Base-by-base conservation (phyloP, 345 rosid genomes). In the Brassica nigra region DNA sequence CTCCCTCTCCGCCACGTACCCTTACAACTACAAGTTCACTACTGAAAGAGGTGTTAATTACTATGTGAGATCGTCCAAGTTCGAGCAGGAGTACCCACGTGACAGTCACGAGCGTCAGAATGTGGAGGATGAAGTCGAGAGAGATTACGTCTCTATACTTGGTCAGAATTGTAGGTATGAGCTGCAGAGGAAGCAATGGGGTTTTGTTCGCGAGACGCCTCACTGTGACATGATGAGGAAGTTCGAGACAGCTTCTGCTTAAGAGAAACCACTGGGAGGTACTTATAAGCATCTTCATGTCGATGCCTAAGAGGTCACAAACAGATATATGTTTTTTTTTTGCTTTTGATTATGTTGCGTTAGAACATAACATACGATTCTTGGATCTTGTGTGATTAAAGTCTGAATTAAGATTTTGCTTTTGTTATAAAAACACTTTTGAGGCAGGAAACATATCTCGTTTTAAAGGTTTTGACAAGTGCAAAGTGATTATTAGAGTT, bases 161-260 rank as follows among this genome's bases (percentile, higher is more conserved):
- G 30, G 90, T 0, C 97, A 95, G 84, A 89, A 93, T 76, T 95
- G 99, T 82, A 81, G 98, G 85, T 77, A 75, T 44, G 99, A 95
- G 85, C 15, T 91, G 85, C 97, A 90, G 86, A 84, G 98, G 78
- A 79, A 86, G 76, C 98, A 89, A 75, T 92, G 97, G 99, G 99
- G 98, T 1, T 91, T 91, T 70, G 73, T 95, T 20, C 85, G 85
- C 10, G 98, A 92, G 85, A 92, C 91, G 10, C 98, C 99, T 42
- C 93, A 91, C 65, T 92, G 95, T 59, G 93, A 91, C 7, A 76
- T 87, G 96, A 76, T 88, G 87, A 65, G 78, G 79, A 84, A 79
- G 76, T 95, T 88, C 66, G 87, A 85, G 84, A 39, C 75, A 2
- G 78, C 76, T n/a, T 90, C 89, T 76, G 75, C 76, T 59, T 68